These are phyloP conservation scores for Sapria himalayana DNA, from an alignment of 345 rosid species.

Conservation along the genomic window DNA sequence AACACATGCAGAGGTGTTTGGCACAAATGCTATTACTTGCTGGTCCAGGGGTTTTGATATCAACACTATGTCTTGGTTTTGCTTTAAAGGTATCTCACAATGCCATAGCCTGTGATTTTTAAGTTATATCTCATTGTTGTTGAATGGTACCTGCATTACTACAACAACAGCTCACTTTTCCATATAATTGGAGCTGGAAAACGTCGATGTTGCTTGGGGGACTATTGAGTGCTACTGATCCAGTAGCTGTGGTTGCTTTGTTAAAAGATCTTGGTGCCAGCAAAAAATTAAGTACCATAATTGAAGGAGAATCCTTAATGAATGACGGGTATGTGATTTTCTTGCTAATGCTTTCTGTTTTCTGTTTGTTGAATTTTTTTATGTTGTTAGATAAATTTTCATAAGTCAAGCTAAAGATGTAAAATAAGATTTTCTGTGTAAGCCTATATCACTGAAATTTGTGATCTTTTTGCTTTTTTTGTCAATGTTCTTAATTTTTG, in stretches of 20 bases:
- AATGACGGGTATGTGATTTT: constrained; percentile 61
- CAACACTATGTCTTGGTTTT: constrained; percentile 57
- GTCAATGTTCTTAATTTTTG: constrained; percentile 6
- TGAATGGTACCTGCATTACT: constrained; percentile 1
- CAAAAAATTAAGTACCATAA: constrained; percentile 77
- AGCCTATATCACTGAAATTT: not conserved
- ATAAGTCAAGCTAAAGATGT: not conserved
- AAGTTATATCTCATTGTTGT: not conserved
- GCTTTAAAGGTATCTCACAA: constrained; percentile 43
- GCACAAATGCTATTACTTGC: constrained; percentile 87
- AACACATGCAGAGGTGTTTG: constrained; percentile 44
- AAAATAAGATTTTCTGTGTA: not conserved
- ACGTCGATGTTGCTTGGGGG: constrained; percentile 88
- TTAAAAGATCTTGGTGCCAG: constrained; percentile 95
- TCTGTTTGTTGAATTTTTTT: not conserved
- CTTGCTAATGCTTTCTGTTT: not conserved
- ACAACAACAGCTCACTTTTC: constrained; percentile 50
- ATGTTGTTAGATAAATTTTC: constrained; percentile 3
- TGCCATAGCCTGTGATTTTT: not conserved
- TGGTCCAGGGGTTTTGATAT: constrained; percentile 84
- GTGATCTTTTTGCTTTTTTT: constrained; percentile 2
- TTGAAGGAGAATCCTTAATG: constrained; percentile 97
- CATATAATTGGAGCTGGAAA: constrained; percentile 86
- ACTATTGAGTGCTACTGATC: constrained; percentile 93
- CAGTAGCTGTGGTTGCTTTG: constrained; percentile 93